These are phyloP conservation scores for Penicillium sp. DNA, from an alignment of 2,329 filamentous ascomycete genomes.

Conservation along the genomic window DNA sequence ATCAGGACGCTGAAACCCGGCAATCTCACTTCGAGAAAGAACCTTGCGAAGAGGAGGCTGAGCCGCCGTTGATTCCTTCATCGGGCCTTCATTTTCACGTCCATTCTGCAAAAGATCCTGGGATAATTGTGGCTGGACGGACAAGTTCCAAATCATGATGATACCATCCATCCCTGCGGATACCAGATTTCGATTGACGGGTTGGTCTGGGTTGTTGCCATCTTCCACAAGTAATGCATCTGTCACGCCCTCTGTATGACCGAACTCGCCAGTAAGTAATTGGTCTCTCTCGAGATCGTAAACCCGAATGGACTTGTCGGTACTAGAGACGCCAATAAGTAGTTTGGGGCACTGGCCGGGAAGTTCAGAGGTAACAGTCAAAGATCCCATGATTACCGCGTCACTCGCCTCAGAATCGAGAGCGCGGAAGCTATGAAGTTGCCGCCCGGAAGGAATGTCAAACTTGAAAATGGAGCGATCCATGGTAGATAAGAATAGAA, in stretches of 20 bases:
- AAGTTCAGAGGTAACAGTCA: constrained; percentile 55
- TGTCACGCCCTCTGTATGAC: constrained; percentile 89
- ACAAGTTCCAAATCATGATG: constrained; percentile 67
- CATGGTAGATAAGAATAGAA: constrained; percentile 55
- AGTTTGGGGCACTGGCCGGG: constrained; percentile 56
- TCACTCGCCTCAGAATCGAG: constrained; percentile 74
- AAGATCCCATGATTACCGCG: constrained; percentile 72
- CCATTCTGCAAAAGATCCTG: constrained; percentile 27
- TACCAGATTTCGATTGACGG: constrained; percentile 48
- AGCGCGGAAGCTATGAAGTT: constrained; percentile 70
- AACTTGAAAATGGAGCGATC: constrained; percentile 57
- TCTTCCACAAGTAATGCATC: constrained; percentile 66
- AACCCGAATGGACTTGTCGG: constrained; percentile 88
- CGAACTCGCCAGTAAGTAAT: constrained; percentile 84
- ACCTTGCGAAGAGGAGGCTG: constrained; percentile 77
- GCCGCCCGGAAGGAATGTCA: constrained; percentile 61
- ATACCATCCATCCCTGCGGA: constrained; percentile 75
- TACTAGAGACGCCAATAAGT: constrained; percentile 82
- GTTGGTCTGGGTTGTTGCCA: constrained; percentile 36
- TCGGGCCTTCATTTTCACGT: constrained; percentile 37
- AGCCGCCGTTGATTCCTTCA: constrained; percentile 48
- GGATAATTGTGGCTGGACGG: constrained; percentile 30
- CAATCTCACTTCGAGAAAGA: constrained; percentile 78
- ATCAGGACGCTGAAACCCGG: constrained; percentile 62
- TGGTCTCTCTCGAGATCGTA: constrained; percentile 73